Evolutionary conservation across 2,329 filamentous ascomycete genomes (phyloP).

Genomic region (Claviceps purpurea): DNA sequence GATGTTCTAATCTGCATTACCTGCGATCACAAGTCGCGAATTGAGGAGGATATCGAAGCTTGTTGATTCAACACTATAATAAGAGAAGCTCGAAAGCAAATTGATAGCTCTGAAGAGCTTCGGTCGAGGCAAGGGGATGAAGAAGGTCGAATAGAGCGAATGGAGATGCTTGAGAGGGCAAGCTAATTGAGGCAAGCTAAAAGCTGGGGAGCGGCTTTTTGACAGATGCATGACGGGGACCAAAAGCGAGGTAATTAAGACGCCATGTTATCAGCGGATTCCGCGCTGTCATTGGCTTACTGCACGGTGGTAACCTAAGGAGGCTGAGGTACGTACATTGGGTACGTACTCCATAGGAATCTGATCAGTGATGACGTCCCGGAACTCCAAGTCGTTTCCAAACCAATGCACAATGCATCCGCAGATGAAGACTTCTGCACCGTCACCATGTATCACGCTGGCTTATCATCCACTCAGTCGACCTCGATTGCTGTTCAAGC

Average conservation of each 20-base stretch:
- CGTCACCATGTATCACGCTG: no score
- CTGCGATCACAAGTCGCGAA: background rate
- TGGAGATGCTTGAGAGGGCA: background rate
- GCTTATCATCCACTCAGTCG: no score
- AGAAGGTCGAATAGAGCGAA: background rate
- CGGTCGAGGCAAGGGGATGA: background rate
- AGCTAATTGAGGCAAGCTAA: no score
- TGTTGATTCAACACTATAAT: no score
- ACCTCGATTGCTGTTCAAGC: no score
- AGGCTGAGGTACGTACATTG: background rate
- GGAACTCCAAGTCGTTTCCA: no score
- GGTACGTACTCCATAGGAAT: no score
- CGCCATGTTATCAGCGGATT: background rate
- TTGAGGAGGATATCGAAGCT: background rate
- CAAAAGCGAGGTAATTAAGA: background rate
- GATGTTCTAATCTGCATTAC: background rate
- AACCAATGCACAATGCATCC: no score
- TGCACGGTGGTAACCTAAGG: no score
- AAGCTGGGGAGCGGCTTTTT: background rate
- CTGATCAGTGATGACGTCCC: background rate
- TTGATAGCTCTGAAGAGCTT: background rate
- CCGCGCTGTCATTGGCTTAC: background rate
- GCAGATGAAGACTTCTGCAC: no score
- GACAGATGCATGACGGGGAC: background rate
- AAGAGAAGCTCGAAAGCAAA: background rate